Conservation (phyloP, 257 asterid genomes). For the Forsythia viridissima region DNA sequence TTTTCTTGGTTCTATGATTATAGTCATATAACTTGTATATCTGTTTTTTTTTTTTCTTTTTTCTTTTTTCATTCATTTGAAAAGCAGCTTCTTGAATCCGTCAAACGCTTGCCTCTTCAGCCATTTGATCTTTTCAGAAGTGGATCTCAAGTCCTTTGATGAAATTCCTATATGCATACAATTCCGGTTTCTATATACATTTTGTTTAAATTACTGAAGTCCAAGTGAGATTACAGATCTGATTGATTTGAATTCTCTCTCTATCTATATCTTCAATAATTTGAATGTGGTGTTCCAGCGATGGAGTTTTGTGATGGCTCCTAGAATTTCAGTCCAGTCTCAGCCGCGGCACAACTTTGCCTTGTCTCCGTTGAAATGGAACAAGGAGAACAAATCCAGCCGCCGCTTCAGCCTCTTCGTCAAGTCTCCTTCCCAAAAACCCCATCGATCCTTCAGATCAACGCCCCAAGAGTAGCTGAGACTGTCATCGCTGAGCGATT, state of each 20-base stretch:
- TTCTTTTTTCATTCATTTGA: too few species aligned
- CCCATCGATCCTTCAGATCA: constrained; percentile 37
- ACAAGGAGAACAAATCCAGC: constrained; percentile 44
- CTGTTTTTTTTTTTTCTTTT: too few species aligned
- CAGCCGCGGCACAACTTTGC: constrained; percentile 64
- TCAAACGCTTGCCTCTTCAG: too few species aligned
- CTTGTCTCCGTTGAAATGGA: constrained; percentile 62
- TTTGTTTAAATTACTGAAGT: not conserved
- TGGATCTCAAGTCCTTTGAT: not conserved
- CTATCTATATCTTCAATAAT: too few species aligned
- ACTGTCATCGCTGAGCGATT: constrained; percentile 35
- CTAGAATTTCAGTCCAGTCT: constrained; percentile 62
- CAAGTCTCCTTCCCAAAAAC: constrained; percentile 50
- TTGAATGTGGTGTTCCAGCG: not conserved
- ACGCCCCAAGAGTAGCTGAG: constrained; percentile 29
- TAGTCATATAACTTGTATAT: too few species aligned
- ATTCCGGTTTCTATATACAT: not conserved
- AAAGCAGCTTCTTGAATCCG: too few species aligned
- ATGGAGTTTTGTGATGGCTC: constrained; percentile 22
- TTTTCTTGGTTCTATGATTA: too few species aligned
- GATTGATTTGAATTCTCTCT: not conserved
- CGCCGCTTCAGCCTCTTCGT: constrained; percentile 53
- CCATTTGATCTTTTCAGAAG: too few species aligned
- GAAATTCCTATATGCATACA: not conserved
- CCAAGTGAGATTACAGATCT: not conserved